Base-by-base conservation (phyloP, 2,329 filamentous ascomycete species). In the Fusarium haematococcum region DNA sequence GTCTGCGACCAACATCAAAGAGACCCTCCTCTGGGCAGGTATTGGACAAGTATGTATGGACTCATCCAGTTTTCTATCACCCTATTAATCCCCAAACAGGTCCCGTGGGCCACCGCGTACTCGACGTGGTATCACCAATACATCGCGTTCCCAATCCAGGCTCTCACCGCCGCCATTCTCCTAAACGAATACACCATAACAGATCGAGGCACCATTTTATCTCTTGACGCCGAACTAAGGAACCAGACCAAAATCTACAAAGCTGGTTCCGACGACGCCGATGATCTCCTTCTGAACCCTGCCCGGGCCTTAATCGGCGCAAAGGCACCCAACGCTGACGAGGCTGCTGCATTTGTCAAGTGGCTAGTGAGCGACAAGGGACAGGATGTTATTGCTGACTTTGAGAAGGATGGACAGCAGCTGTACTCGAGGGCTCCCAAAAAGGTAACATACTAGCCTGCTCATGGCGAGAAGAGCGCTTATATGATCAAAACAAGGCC, bases 1-100 rank as follows among this genome's bases (percentile, higher is more conserved):
- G 74, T 86, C 85, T 3, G 86, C 86, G 0, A 86, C 85, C 5
- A 87, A 86, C 68, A 86, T 87, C 59, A 86, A 86, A 67, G 86
- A 87, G 61, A 83, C 84, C 0, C 71, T 81, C 41, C 75, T 87
- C 4, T 88, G 85, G 85, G 81, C 84, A 5, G 76, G 78, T 0
- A 86, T 87, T 37, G 86, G 85, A 6, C 86, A 87, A 75, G 83
- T 74, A 59, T 5, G 6, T 4, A 25, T 25, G 6, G 5, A 0
- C 16, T 6, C 18, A 6, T 4, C 9, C n/a, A 2, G n/a, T 27
- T 18, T 2, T 13, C 2, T 43, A 16, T 13, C 27, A 13, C 2
- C 5, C 1, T 6, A 9, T 32, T 65, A 20, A 70, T 33, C 6
- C 5, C 6, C 3, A 16, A 10, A 1, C 3, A 76, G 75, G 69